phyloP scores from a whole-genome alignment of 1,139 yeast species.

The Zygoascus hellenicus region DNA sequence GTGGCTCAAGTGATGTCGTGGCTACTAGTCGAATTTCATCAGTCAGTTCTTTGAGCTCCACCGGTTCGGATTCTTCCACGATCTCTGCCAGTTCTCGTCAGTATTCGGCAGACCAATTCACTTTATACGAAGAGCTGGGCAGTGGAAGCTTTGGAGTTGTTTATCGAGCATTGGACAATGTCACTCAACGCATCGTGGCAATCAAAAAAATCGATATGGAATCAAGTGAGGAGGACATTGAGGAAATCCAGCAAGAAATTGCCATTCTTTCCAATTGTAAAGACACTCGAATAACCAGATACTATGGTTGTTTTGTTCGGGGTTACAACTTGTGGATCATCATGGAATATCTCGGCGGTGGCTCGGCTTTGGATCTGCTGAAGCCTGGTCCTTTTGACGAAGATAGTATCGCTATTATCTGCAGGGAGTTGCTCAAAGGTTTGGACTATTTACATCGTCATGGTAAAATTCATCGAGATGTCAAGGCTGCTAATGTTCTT shows the following conservation, averaged over 20 bases:
- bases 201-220: conserved; percentile 59
- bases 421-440: conserved; percentile 57
- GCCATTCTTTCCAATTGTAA: conserved; percentile 70
- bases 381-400: conserved; percentile 56
- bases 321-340: conserved; percentile 80
- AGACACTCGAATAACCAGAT: conserved; percentile 62
- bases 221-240: conserved; percentile 65
- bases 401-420: conserved; percentile 50
- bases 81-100: not conserved
- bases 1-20: no score
- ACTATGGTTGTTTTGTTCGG: conserved; percentile 74
- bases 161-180: conserved; percentile 59
- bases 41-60: conserved; percentile 32
- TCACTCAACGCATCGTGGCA: conserved; percentile 18
- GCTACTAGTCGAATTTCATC: not conserved
- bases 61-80: conserved; percentile 26
- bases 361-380: conserved; percentile 63
- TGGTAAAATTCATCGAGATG: conserved; percentile 81
- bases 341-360: conserved; percentile 75
- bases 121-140: conserved; percentile 72
- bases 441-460: conserved; percentile 65
- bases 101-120: conserved; percentile 37
- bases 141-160: conserved; percentile 88
- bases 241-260: conserved; percentile 77
- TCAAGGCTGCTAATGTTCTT: conserved; percentile 78